A percentile compares a stretch with the other conserved stretches of the same genome.
Conservation (phyloP, 176 grass and related monocot genomes). For the Tillandsia leiboldiana region DNA sequence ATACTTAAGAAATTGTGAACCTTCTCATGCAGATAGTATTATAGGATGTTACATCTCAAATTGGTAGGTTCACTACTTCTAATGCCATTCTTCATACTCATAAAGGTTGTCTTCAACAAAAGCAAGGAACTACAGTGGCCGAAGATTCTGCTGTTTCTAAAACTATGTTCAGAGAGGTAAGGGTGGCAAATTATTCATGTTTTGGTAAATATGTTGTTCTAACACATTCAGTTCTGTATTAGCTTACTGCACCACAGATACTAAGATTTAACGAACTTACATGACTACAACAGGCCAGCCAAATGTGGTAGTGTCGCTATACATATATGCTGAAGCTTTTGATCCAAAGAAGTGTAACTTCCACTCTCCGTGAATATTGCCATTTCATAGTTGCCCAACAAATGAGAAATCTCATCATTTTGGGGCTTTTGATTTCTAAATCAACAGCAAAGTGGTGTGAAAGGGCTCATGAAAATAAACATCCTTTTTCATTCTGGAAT, state of each 20-base stretch:
- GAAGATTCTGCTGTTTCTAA: slow-evolving; percentile 43
- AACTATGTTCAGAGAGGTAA: slow-evolving; percentile 41
- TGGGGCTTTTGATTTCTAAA: too few relatives aligned
- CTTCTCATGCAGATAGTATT: neutral
- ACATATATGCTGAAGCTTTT: too few relatives aligned
- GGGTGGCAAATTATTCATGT: neutral
- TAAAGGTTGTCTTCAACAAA: slow-evolving; percentile 55
- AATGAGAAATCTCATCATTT: too few relatives aligned
- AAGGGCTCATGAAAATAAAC: too few relatives aligned
- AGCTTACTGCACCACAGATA: neutral
- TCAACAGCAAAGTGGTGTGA: too few relatives aligned
- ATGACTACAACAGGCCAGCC: neutral
- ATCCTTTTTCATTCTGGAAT: too few relatives aligned
- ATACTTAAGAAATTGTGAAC: too few relatives aligned
- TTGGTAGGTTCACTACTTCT: neutral
- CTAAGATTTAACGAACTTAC: neutral
- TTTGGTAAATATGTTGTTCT: neutral
- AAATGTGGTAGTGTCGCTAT: too few relatives aligned
- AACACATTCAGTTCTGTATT: neutral
- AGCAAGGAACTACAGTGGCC: slow-evolving; percentile 62
- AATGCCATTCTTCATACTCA: slow-evolving; percentile 6
- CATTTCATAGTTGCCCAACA: too few relatives aligned
- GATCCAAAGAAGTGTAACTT: too few relatives aligned
- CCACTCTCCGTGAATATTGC: too few relatives aligned
- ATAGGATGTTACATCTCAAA: neutral